Base-by-base conservation (phyloP, 805 yeast species). In the Wickerhamiella azyma region DNA sequence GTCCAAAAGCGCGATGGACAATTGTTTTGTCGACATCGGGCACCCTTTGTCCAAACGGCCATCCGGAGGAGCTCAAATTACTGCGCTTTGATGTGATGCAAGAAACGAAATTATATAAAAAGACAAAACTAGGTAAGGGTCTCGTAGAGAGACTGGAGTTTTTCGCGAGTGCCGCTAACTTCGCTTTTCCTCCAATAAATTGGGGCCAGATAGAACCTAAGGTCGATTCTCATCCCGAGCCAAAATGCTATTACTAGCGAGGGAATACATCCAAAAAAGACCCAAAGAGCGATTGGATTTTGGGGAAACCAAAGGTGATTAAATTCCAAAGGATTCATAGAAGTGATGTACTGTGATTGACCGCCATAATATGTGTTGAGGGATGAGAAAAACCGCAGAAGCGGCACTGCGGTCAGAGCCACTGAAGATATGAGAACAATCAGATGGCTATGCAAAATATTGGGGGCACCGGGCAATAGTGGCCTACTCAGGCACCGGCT, bases 1-100 rank as follows among this genome's bases (percentile, higher is more conserved):
- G 80, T 71, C 76, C 85, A 89, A 43, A 79, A 71, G 33, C 77
- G 66, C 1, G 96, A 82, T 3, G 82, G 76, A 63, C 98, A 89
- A 66, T 89, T 89, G 52, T 82, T 88, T 2, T 79, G 77, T 1
- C 96, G 96, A 70, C 98, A 89, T 5, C 80, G 64, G 4, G 83
- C 80, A 1, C 98, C 97, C 53, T 77, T 68, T 36, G 71, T 68
- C 76, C 78, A 81, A 13, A 30, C 33, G 3, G 33, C 33, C 33
- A 30, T 30, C 16, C 39, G 7, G 7, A 21, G 7, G 24, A 7
- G 24, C 24, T 21, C 24, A 33, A 14, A 38, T n/a, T 14, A 7
- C 6, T 13, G 14, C 7, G 19, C n/a, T 17, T 9, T 16, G 7
- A 13, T 21, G 18, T 4, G n/a, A 11, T 11, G 19, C 14, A 19